phyloP scores from a whole-genome alignment of 2,329 filamentous ascomycete genomes.

The Onygenales sp. region DNA sequence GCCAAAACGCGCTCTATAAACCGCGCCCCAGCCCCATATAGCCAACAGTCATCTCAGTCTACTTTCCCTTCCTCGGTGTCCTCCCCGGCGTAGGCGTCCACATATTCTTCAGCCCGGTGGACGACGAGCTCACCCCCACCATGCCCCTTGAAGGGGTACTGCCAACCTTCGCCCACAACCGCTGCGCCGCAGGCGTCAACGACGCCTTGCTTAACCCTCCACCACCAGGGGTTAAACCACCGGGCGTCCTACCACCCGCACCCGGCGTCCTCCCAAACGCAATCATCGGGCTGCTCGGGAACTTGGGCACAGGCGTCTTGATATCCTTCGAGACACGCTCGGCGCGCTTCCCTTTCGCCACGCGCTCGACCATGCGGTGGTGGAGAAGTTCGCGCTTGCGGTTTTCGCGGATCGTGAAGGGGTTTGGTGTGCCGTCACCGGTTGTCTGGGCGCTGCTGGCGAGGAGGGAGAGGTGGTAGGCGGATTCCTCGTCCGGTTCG shows the following conservation, averaged over 20 bases:
- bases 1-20: background rate
- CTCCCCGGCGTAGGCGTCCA: constrained; percentile 24
- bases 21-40: background rate
- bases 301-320: constrained; percentile 36
- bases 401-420: constrained; percentile 69
- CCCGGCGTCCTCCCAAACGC: constrained; percentile 15
- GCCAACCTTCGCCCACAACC: constrained; percentile 30
- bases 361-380: constrained; percentile 76
- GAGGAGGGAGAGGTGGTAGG: constrained; percentile 20
- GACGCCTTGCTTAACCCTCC: constrained; percentile 18
- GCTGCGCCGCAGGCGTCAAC: constrained; percentile 36
- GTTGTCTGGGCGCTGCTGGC: constrained; percentile 25
- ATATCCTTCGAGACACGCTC: constrained; percentile 51
- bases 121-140: constrained; percentile 4
- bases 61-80: constrained; percentile 21
- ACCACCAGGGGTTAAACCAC: constrained; percentile 12
- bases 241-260: constrained; percentile 17
- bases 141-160: constrained; percentile 21
- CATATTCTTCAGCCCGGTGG: constrained; percentile 23
- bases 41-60: background rate
- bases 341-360: constrained; percentile 60
- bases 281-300: constrained; percentile 31
- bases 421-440: constrained; percentile 51
- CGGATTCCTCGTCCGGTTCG: constrained; percentile 43
- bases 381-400: constrained; percentile 72